Conservation (phyloP, 257 asterid species). For the Solanum peruvianum region DNA sequence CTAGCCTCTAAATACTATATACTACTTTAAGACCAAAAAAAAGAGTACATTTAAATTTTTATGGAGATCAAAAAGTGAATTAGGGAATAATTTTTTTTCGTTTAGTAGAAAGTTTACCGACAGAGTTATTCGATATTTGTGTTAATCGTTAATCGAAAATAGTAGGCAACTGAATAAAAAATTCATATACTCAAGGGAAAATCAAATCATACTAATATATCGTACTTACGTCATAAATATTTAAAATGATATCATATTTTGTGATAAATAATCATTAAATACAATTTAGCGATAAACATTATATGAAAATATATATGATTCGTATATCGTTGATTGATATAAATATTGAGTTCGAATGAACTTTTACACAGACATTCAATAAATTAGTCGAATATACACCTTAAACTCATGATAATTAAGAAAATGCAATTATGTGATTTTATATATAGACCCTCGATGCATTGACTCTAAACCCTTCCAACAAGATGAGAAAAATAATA, state of each 20-base stretch:
- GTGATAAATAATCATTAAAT: too few species aligned
- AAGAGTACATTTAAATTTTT: background rate
- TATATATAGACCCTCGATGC: background rate
- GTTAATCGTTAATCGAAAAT: too few species aligned
- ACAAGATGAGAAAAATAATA: background rate
- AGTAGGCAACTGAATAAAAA: too few species aligned
- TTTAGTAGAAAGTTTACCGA: background rate
- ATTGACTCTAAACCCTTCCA: background rate
- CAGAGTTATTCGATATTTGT: background rate
- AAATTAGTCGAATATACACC: background rate
- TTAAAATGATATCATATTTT: too few species aligned
- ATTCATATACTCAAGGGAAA: too few species aligned
- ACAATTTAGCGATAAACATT: background rate
- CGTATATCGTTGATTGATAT: background rate
- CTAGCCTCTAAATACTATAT: background rate
- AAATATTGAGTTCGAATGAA: too few species aligned
- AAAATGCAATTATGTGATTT: background rate
- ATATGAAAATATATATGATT: too few species aligned
- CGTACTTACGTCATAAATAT: too few species aligned
- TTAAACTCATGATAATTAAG: background rate
- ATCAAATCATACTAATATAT: too few species aligned
- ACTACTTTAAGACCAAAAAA: background rate
- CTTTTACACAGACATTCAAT: too few species aligned
- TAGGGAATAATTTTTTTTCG: rapidly evolving
- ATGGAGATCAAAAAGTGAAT: background rate